Evolutionary conservation across 129 eudicot genomes (phyloP), one percentile per base, ranked within the genome.

Genomic region (Heracleum sosnowskyi): DNA sequence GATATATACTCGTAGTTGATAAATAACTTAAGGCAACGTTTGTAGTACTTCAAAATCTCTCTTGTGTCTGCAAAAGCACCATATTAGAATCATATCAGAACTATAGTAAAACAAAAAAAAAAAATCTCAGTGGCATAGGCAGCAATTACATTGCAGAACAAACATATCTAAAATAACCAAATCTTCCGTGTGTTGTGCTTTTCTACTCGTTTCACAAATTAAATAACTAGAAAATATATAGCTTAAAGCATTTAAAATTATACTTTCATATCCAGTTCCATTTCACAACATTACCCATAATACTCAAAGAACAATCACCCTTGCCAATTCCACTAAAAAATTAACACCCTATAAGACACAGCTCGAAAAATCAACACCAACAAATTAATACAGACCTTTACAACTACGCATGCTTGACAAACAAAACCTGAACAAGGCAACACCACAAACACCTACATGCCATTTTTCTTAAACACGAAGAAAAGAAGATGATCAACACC

Each of bases 1-100:
- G 15, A 53, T 45, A 57, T 69, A 40, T 55, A 74, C 46, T 42
- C 46, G 80, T 72, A 69, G 69, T 47, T 36, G 79, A 63, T 13
- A 29, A 28, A 24, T 47, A 36, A 29, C 33, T 47, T 60, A 55
- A 40, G 40, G 39, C n/a, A 24, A 69, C 63, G 29, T 66, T 77
- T 24, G 16, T 39, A 16, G 64, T 18, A 60, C 69, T 63, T 55
- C 68, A 73, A 51, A 72, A 49, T 37, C 42, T 37, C 16, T 69
- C 49, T 53, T 29, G 71, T 34, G 60, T 60, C 29, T 64, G 20
- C 73, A 71, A 79, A 72, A 41, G 53, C 55, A 72, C 12, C n/a
- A 53, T 72, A 7, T 72, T 72, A 41, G 17, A n/a, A 41, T 40
- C 26, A 72, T 15, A 8, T 41, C 10, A 37, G 1, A 35, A 39